A percentile compares a stretch with the other conserved stretches of the same genome.
phyloP scores from a whole-genome alignment of 208 protist genomes.

The Jaenimonas drosophilae region DNA sequence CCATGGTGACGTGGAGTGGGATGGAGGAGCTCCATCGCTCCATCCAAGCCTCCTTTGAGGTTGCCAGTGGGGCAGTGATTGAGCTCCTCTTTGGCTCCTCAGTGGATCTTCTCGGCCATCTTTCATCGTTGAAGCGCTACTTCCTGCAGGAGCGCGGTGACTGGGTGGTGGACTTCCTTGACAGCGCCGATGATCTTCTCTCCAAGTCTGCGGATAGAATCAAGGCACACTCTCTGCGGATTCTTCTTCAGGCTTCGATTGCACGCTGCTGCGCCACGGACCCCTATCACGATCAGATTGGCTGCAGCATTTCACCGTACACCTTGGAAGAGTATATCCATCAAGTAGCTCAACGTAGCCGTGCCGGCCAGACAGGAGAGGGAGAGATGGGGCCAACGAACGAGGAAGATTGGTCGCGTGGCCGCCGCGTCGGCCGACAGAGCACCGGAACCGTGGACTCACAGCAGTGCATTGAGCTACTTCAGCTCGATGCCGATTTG shows the following conservation, averaged over 20 bases:
- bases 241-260: slow-evolving; percentile 73
- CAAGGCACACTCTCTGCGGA: slow-evolving; percentile 66
- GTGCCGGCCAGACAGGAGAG: slow-evolving; percentile 3
- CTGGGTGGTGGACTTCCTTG: slow-evolving; percentile 79
- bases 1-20: slow-evolving; percentile 51
- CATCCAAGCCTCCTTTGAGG: slow-evolving; percentile 73
- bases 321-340: slow-evolving; percentile 42
- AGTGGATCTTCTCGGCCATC: slow-evolving; percentile 70
- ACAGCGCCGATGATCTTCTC: slow-evolving; percentile 66
- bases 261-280: slow-evolving; percentile 52
- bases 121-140: slow-evolving; percentile 66
- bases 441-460: slow-evolving; percentile 19
- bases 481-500: slow-evolving; percentile 77
- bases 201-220: slow-evolving; percentile 42
- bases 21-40: slow-evolving; percentile 52
- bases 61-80: slow-evolving; percentile 59
- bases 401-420: background rate
- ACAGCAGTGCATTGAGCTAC: slow-evolving; percentile 49
- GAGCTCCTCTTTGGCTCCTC: slow-evolving; percentile 56
- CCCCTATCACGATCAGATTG: slow-evolving; percentile 60
- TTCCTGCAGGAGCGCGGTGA: slow-evolving; percentile 76
- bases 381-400: background rate
- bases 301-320: slow-evolving; percentile 58
- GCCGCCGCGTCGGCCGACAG: slow-evolving; percentile 8
- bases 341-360: background rate